These are phyloP conservation scores for Eutrema heterophyllum DNA, from an alignment of 345 rosid species.

Conservation along the genomic window DNA sequence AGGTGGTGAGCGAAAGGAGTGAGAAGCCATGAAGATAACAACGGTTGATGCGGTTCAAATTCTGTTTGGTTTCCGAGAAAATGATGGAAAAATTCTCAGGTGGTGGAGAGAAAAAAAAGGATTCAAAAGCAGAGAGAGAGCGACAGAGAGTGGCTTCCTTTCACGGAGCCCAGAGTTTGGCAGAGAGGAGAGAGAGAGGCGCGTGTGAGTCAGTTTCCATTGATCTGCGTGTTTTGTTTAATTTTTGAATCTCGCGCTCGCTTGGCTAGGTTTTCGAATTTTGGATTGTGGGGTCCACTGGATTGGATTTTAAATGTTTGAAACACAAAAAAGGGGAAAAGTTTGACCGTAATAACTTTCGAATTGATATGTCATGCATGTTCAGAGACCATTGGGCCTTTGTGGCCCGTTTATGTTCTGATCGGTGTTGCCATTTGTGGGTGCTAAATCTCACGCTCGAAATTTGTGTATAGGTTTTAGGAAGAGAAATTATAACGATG, in stretches of 20 bases:
- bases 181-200: conserved; percentile 22
- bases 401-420: not conserved
- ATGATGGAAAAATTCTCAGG: not conserved
- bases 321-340: not conserved
- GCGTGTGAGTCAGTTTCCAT: conserved; percentile 24
- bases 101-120: not conserved
- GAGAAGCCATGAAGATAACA: not conserved
- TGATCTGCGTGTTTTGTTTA: conserved; percentile 19
- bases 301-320: conserved; percentile 11
- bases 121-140: not conserved
- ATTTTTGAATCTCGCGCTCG: conserved; percentile 56
- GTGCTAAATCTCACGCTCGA: no score
- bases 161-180: conserved; percentile 17
- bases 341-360: conserved; percentile 18
- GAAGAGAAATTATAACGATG: no score
- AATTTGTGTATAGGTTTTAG: no score
- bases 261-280: conserved; percentile 27
- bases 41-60: not conserved
- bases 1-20: not conserved
- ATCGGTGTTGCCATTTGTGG: not conserved
- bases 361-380: not conserved
- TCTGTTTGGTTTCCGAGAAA: not conserved
- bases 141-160: not conserved
- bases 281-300: conserved; percentile 10
- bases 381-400: not conserved